Percentiles rank a stretch among this genome's conserved stretches.
Conservation (phyloP, 495 filamentous ascomycete genomes). For the Aspergillus asperescens region DNA sequence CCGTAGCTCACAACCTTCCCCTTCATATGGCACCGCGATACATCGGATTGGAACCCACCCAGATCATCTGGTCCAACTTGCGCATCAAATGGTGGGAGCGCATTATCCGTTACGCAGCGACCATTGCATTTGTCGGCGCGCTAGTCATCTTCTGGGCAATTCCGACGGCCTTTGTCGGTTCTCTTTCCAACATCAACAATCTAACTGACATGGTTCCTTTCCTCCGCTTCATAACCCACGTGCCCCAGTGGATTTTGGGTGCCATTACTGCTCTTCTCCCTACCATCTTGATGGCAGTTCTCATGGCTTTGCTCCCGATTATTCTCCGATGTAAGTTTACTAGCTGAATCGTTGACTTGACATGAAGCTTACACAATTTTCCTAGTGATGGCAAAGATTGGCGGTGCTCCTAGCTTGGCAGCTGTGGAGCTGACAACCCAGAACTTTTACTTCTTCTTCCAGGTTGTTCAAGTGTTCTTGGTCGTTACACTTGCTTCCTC, state of each 20-base stretch:
- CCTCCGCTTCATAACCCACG: constrained; percentile 65
- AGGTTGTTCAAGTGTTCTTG: constrained; percentile 92
- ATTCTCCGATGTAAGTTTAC: constrained; percentile 62
- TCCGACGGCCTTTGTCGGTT: constrained; percentile 79
- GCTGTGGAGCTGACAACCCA: constrained; percentile 82
- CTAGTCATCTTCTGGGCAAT: constrained; percentile 93
- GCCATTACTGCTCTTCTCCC: constrained; percentile 83
- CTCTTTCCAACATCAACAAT: constrained; percentile 77
- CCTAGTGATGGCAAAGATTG: constrained; percentile 65
- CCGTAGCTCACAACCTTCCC: constrained; percentile 78
- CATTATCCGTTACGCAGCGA: constrained; percentile 63
- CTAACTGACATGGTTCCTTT: constrained; percentile 58
- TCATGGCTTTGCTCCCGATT: constrained; percentile 88
- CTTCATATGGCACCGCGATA: constrained; percentile 90
- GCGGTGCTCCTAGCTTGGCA: constrained; percentile 71
- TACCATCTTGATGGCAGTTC: constrained; percentile 67
- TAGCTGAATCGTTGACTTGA: no score
- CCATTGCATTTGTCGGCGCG: constrained; percentile 63
- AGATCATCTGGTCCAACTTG: constrained; percentile 87
- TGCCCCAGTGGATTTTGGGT: constrained; percentile 68
- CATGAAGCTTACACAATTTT: neutral
- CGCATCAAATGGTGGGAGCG: constrained; percentile 85
- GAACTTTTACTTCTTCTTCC: constrained; percentile 91
- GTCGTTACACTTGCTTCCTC: constrained; percentile 76
- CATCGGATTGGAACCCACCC: constrained; percentile 77